Conservation (phyloP, 805 yeast species). For the Candida sonorensis region DNA sequence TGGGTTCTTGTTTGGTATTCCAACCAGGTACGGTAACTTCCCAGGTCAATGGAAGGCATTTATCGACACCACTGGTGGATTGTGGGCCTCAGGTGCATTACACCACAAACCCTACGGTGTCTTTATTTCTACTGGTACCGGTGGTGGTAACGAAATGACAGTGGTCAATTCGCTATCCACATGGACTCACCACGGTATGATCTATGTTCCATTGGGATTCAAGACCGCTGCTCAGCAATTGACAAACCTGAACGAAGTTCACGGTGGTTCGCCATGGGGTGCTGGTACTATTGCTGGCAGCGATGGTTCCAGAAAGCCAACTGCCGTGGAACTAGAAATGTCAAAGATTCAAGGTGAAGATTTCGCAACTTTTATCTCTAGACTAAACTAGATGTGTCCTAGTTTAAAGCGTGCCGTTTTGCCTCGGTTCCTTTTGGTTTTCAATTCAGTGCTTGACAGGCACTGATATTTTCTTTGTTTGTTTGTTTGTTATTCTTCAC, state of each 20-base stretch:
- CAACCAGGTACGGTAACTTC: constrained; percentile 79
- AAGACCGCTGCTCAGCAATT: constrained; percentile 49
- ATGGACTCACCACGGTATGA: constrained; percentile 74
- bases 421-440: too few species aligned
- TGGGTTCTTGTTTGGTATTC: constrained; percentile 79
- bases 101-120: constrained; percentile 71
- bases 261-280: constrained; percentile 86
- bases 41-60: constrained; percentile 77
- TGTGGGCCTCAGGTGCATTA: constrained; percentile 72
- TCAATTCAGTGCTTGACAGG: too few species aligned
- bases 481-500: too few species aligned
- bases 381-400: too few species aligned
- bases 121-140: constrained; percentile 72
- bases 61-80: constrained; percentile 73
- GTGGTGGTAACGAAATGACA: constrained; percentile 82
- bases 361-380: constrained; percentile 31
- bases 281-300: constrained; percentile 76
- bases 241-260: constrained; percentile 54
- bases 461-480: too few species aligned
- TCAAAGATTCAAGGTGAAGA: constrained; percentile 64
- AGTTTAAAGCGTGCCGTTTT: too few species aligned
- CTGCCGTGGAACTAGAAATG: constrained; percentile 54
- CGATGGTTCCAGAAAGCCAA: constrained; percentile 70
- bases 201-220: constrained; percentile 76
- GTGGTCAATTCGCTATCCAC: constrained; percentile 57